Base-by-base conservation (phyloP, 805 yeast genomes). In the Saturnispora halmiae region DNA sequence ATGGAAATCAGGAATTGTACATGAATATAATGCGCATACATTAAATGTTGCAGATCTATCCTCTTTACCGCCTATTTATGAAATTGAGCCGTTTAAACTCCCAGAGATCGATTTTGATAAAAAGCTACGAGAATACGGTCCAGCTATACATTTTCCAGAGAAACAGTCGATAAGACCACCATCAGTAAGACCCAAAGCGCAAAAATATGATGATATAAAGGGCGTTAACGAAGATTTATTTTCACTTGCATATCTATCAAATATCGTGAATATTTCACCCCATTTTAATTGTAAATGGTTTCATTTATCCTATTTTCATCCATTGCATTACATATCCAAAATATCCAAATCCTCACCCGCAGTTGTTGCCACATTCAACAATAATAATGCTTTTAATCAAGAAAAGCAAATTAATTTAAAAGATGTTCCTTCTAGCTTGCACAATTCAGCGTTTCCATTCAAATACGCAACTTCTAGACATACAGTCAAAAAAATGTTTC, bases 301-400 rank as follows among this genome's bases (percentile, higher is more conserved):
- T 33, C 14, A 35, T 3, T 13, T 58, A 11, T 21, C 26, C 4
- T 62, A 45, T 40, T 54, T 48, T 41, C 58, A 53, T 13, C 39
- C 44, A 14, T 15, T 36, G 1, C 54, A 54, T 35, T 54, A 40
- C 31, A 3, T 56, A 16, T 56, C 57, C 1, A 46, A 44, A 32
- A 49, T 54, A 4, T 40, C 64, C n/a, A 62, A 62, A 36, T 56
- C 64, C 0, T 51, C 45, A 18, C 67, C 67, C 1, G 61, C 58
- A 0, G 11, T 59, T 1, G 26, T 54, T 30, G 34, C 58, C 7
- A 18, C 41, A 40, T 65, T 70, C 20, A 66, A 66, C 24, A 71
- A 69, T 49, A 67, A 61, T 24, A 65, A 66, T 46, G 31, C 45
- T 3, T 48, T 55, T 38, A 56, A 56, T 22, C 31, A 36, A 25